Evolutionary conservation across 768 basidiomycete species (phyloP), one percentile per base, ranked within the genome.

Genomic region (Rhizopogon vinicolor): DNA sequence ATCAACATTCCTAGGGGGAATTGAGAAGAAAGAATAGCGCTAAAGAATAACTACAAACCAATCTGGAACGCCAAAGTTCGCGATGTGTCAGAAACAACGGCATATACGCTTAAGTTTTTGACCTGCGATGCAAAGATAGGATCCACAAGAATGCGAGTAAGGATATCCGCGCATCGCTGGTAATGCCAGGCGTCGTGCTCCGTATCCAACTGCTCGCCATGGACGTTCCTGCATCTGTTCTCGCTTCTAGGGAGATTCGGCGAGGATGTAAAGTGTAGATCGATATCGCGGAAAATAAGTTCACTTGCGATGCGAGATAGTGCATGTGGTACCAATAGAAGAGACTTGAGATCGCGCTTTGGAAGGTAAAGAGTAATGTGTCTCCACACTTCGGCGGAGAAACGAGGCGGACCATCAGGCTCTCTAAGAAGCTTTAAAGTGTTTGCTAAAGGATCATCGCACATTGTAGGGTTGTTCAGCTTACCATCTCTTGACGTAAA

Each of bases 361-460:
- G 86, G 82, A 5, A 89, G 76, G 61, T 76, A 37, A 10, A 37
- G 35, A 37, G 35, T 9, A 12, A 37, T 37, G 63, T 87, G 82
- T 37, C 83, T 75, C 87, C 87, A 89, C 51, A 89, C 81, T 69
- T 89, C 87, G 6, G 74, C 74, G 3, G 86, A 87, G 61, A 89
- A 81, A 18, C 77, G 76, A 40, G 80, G 80, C 16, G 74, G 78
- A 49, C 74, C 74, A 29, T 70, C 65, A 8, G 78, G 76, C 14
- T 78, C 69, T 43, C 66, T 59, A 39, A 68, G 59, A 46, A 68
- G 65, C 70, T 68, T 58, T 41, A 22, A 48, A 41, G 42, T 54
- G 46, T 49, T 10, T 13, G 13, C 35, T 37, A 12, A 37, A 42
- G 31, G 9, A 39, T 58, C 33, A 62, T 33, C 44, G 41, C 42